Percentiles rank a stretch among this genome's conserved stretches.
phyloP scores from a whole-genome alignment of 345 rosid species.

The Salix suchowensis region DNA sequence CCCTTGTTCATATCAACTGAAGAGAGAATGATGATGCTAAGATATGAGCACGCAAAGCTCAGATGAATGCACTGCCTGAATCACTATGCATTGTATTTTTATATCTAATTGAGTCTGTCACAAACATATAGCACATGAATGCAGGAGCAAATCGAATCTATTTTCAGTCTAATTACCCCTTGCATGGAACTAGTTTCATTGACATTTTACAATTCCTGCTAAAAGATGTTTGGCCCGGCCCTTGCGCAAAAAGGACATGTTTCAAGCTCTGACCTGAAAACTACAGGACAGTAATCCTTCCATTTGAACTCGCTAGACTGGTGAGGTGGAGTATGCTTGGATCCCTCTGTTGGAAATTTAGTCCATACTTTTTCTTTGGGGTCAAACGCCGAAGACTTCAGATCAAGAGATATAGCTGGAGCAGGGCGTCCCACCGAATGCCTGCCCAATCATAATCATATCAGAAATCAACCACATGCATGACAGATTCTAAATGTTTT shows the following conservation, averaged over 20 bases:
- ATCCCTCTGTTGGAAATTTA: slow-evolving; percentile 86
- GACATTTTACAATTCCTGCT: not conserved
- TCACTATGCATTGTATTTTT: not conserved
- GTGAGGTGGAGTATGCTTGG: slow-evolving; percentile 95
- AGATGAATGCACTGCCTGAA: not conserved
- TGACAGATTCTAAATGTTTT: not conserved
- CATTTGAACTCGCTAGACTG: slow-evolving; percentile 84
- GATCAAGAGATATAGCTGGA: slow-evolving; percentile 77
- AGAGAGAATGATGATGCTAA: not conserved
- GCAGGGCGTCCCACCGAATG: slow-evolving; percentile 94
- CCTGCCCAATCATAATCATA: slow-evolving; percentile 28
- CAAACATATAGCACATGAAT: not conserved
- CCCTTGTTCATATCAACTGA: not conserved
- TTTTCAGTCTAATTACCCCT: not conserved
- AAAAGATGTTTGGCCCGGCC: not conserved
- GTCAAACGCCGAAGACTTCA: slow-evolving; percentile 86
- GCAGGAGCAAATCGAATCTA: not conserved
- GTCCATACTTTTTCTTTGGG: slow-evolving; percentile 98
- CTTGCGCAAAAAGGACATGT: not conserved
- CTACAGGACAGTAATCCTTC: slow-evolving; percentile 98
- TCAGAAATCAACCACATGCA: not conserved
- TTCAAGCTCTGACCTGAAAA: slow-evolving; percentile 62
- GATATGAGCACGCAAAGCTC: not conserved
- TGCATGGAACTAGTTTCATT: not conserved
- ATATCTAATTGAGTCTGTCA: not conserved